These are phyloP conservation scores for Phialemoniopsis sp. DNA, from an alignment of 2,329 filamentous ascomycete species.

Conservation along the genomic window DNA sequence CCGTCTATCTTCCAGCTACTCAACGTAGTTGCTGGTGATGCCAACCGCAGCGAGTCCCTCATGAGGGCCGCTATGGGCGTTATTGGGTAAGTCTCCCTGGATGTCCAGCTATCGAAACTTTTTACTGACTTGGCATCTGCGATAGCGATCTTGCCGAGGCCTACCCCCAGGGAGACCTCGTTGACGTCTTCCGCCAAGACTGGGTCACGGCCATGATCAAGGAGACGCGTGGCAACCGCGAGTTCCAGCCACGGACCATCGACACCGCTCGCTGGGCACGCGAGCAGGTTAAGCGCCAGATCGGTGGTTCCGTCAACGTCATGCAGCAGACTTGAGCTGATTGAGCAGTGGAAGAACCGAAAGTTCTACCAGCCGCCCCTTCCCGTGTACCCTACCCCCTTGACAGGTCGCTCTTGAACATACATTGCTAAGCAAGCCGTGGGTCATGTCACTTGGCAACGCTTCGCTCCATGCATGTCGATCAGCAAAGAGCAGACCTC, in stretches of 20 bases:
- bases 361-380: constrained; percentile 4
- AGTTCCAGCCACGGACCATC: constrained; percentile 79
- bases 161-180: constrained; percentile 86
- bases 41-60: constrained; percentile 85
- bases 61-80: constrained; percentile 96
- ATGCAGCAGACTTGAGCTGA: constrained; percentile 45
- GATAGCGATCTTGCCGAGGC: constrained; percentile 85
- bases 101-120: neutral
- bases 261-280: constrained; percentile 96
- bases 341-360: neutral
- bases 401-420: constrained; percentile 1
- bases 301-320: constrained; percentile 47
- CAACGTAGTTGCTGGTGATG: constrained; percentile 73
- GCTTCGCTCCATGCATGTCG: neutral
- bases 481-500: constrained; percentile 9
- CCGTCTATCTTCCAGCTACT: constrained; percentile 85
- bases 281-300: constrained; percentile 94
- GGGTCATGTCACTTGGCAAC: neutral
- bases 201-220: constrained; percentile 89
- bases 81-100: constrained; percentile 66
- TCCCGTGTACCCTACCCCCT: constrained; percentile 9
- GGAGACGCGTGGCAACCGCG: constrained; percentile 84
- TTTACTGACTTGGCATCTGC: constrained; percentile 35
- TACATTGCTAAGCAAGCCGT: neutral
- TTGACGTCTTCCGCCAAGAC: constrained; percentile 80